These are phyloP conservation scores for Phytophthora litchii DNA, from an alignment of 352 stramenopile genomes.

Conservation along the genomic window DNA sequence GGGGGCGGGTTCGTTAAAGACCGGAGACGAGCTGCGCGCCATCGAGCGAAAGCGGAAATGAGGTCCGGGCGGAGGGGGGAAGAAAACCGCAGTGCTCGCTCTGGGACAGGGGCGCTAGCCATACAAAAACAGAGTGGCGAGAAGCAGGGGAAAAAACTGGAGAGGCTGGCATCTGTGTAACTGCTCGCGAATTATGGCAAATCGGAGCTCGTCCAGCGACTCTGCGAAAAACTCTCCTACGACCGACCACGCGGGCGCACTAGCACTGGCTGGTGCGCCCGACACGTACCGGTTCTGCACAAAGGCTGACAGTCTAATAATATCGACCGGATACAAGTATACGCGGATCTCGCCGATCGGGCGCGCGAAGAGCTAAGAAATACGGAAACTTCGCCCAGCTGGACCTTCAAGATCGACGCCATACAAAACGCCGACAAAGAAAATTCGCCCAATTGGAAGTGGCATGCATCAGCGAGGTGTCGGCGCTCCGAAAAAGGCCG, in stretches of 20 bases:
- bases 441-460: conserved; percentile 1
- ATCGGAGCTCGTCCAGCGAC: conserved; percentile 12
- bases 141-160: conserved; percentile 22
- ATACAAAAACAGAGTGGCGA: conserved; percentile 40
- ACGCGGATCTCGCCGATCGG: not conserved
- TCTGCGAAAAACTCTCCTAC: conserved; percentile 17
- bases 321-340: not conserved
- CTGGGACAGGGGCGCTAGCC: conserved; percentile 35
- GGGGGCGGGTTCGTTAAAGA: conserved; percentile 60
- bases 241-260: no score
- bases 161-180: conserved; percentile 40
- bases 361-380: not conserved
- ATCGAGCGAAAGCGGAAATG: conserved; percentile 55
- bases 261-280: no score
- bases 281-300: no score
- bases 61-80: conserved; percentile 30
- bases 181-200: conserved; percentile 36
- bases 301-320: no score
- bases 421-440: conserved; percentile 6
- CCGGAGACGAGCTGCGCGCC: conserved; percentile 62
- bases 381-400: not conserved
- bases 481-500: not conserved
- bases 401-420: not conserved
- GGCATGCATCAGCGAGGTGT: not conserved
- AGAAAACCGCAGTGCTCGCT: conserved; percentile 35